Evolutionary conservation across 2,329 filamentous ascomycete species (phyloP).

Genomic region (Pseudogymnoascus sp.): DNA sequence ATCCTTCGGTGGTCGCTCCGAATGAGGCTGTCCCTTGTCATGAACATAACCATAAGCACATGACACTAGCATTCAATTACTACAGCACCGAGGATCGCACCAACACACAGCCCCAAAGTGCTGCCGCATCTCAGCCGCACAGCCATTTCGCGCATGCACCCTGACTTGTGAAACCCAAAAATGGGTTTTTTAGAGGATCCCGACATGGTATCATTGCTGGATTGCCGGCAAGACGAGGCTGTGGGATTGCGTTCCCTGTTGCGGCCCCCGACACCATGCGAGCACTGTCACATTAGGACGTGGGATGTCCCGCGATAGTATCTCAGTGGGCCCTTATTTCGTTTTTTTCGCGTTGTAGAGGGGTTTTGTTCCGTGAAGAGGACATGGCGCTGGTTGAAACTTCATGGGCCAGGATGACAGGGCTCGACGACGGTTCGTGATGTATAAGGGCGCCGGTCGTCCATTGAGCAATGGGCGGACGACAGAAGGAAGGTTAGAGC

Average conservation of each 20-base stretch:
- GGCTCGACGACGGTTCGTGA: not conserved
- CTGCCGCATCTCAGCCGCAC: not conserved
- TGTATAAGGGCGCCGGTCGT: not conserved
- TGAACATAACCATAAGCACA: not conserved
- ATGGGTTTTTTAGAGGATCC: not conserved
- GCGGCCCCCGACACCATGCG: not conserved
- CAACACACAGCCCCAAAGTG: not conserved
- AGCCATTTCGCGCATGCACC: not conserved
- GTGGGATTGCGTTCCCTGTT: not conserved
- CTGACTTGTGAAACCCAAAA: not conserved
- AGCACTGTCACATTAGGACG: not conserved
- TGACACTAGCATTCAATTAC: not conserved
- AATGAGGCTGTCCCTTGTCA: not conserved
- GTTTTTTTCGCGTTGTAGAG: too few species aligned
- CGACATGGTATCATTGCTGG: not conserved
- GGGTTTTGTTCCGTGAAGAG: not conserved
- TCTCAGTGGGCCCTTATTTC: not conserved
- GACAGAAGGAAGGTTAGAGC: not conserved
- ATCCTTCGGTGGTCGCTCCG: not conserved
- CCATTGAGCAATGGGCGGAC: not conserved
- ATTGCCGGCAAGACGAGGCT: not conserved
- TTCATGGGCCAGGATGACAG: not conserved
- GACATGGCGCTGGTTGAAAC: conserved; percentile 1
- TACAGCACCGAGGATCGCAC: not conserved
- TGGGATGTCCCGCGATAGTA: not conserved